These are phyloP conservation scores for Discostella stelligera DNA, from an alignment of 352 stramenopile genomes.

Conservation along the genomic window DNA sequence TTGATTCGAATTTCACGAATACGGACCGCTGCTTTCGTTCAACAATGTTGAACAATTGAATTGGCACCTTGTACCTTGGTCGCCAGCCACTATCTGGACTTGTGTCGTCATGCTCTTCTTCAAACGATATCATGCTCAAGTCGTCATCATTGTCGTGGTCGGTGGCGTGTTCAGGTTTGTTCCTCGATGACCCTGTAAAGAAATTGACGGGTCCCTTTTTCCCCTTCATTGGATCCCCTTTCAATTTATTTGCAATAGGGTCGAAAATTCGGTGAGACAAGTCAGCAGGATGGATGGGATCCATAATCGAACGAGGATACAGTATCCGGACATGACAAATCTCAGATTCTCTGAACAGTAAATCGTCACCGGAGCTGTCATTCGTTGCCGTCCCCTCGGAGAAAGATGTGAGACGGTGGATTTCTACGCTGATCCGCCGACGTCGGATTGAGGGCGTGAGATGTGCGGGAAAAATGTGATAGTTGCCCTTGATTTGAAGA, in stretches of 20 bases:
- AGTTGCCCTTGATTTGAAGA: conserved; percentile 17
- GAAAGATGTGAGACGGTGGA: conserved; percentile 29
- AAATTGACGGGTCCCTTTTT: conserved; percentile 22
- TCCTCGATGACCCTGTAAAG: neutral
- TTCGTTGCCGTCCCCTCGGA: neutral
- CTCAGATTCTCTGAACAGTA: conserved; percentile 7
- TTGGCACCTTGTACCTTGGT: conserved; percentile 62
- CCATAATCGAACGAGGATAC: neutral
- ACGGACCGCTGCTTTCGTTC: conserved; percentile 47
- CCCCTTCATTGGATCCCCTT: conserved; percentile 14
- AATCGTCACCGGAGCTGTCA: neutral
- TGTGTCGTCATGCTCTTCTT: neutral
- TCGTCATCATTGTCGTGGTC: conserved; percentile 24
- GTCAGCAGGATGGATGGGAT: neutral
- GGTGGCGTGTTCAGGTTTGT: conserved; percentile 24
- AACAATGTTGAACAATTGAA: conserved; percentile 46
- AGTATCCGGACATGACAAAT: conserved; percentile 33
- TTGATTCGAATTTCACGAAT: conserved; percentile 34
- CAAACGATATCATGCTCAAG: conserved; percentile 22
- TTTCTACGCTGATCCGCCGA: conserved; percentile 30
- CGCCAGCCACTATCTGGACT: conserved; percentile 51
- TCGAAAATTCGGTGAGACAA: conserved; percentile 4
- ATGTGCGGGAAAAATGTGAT: conserved; percentile 25
- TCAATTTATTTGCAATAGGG: conserved; percentile 1
- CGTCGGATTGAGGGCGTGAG: conserved; percentile 23